These are phyloP conservation scores for Pezicula radicicola DNA, from an alignment of 2,329 filamentous ascomycete species.

Conservation along the genomic window DNA sequence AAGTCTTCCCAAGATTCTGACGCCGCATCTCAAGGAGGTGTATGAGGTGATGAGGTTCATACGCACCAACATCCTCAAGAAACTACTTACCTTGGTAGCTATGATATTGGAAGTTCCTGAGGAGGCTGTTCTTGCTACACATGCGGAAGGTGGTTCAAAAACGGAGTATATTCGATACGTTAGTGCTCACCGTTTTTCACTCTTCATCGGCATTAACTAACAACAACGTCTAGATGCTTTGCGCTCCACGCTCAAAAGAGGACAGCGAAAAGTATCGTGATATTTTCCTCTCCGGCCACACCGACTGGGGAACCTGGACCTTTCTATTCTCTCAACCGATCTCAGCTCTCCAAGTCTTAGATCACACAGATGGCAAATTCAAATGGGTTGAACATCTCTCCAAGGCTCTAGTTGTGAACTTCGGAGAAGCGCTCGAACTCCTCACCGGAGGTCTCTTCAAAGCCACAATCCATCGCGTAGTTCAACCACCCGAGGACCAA, in stretches of 20 bases:
- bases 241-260: slow-evolving; percentile 30
- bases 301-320: slow-evolving; percentile 37
- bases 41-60: slow-evolving; percentile 26
- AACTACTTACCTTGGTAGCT: slow-evolving; percentile 35
- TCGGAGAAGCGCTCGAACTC: slow-evolving; percentile 30
- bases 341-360: slow-evolving; percentile 34
- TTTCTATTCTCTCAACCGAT: slow-evolving; percentile 38
- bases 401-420: slow-evolving; percentile 35
- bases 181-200: background rate
- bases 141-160: slow-evolving; percentile 31
- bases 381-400: slow-evolving; percentile 34
- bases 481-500: slow-evolving; percentile 32
- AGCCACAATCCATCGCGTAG: slow-evolving; percentile 29
- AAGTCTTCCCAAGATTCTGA: slow-evolving; percentile 16
- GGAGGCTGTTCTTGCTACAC: slow-evolving; percentile 32
- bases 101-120: slow-evolving; percentile 36
- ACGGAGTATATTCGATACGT: slow-evolving; percentile 33
- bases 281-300: slow-evolving; percentile 38
- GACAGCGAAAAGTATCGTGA: slow-evolving; percentile 34
- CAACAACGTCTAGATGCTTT: slow-evolving; percentile 30
- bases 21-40: slow-evolving; percentile 21
- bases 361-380: slow-evolving; percentile 30
- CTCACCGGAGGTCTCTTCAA: slow-evolving; percentile 30
- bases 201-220: background rate
- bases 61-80: slow-evolving; percentile 25